Conservation (phyloP, 176 grass and related monocot genomes). For the Saccharum spontaneum region DNA sequence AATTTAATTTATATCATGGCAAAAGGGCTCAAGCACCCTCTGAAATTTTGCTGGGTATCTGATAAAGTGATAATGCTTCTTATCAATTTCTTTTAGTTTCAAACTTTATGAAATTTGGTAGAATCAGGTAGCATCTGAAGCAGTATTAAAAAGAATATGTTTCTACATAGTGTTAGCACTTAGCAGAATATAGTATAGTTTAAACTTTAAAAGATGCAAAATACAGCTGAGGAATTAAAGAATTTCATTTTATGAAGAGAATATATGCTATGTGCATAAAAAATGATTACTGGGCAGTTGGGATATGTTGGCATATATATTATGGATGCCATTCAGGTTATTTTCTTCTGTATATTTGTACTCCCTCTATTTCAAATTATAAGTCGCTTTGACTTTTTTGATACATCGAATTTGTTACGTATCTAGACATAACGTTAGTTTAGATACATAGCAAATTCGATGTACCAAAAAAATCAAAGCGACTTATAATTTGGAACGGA, state of each 20-base stretch:
- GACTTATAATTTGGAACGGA: too few relatives aligned
- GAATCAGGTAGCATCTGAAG: neutral
- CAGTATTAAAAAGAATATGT: slow-evolving; percentile 2
- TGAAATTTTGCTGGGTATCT: slow-evolving; percentile 13
- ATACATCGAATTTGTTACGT: too few relatives aligned
- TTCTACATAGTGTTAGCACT: neutral
- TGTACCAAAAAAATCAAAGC: too few relatives aligned
- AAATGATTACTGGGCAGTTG: slow-evolving; percentile 11
- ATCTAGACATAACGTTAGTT: too few relatives aligned
- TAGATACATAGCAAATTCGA: too few relatives aligned
- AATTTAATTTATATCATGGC: neutral
- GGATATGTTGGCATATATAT: neutral
- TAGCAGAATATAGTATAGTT: slow-evolving; percentile 10
- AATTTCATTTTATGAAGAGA: neutral
- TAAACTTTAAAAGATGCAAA: neutral
- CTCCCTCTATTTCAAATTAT: too few relatives aligned
- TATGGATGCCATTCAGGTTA: neutral
- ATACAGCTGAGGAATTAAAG: neutral
- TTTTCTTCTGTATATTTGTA: neutral
- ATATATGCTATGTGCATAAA: slow-evolving; percentile 1
- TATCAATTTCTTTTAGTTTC: neutral
- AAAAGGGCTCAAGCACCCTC: neutral
- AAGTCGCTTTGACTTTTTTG: too few relatives aligned
- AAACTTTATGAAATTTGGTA: neutral
- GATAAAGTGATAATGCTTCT: slow-evolving; percentile 9